Evolutionary conservation across 306 rosid genomes (phyloP), one percentile per base, ranked within the genome.

Genomic region (Gynostemma pentaphyllum): DNA sequence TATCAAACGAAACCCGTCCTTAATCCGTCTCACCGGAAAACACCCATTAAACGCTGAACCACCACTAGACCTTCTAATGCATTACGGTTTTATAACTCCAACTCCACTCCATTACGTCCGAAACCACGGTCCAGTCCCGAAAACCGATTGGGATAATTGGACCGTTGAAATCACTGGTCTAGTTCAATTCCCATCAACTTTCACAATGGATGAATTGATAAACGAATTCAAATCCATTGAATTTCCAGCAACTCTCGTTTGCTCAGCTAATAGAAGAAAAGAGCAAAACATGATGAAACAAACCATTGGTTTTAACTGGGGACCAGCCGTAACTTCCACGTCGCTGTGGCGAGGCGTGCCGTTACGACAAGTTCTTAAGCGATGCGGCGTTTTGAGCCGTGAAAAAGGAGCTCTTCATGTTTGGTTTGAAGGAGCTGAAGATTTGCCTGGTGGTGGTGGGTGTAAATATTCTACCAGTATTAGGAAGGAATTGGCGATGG

Each of bases 241-340:
- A 62, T 62, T 86, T 23, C 86, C 89, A 0, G 95, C 45, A 0
- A 84, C 95, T 0, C 74, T 89, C 0, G 90, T 84, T 3, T 89
- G 97, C 68, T 88, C 92, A 0, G 95, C 87, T 0, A 89, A 89
- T 72, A 71, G 92, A 0, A 75, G 97, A 12, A 86, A 86, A 68
- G 97, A 89, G 62, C 92, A 86, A 60, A 89, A 89, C 77, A 78
- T 89, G 80, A 82, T 82, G 16, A 89, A 86, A 66, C 52, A 86
- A 62, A 86, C 89, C 69, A 78, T 82, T 32, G 97, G 95, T 2
- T 89, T 86, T 69, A 84, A 86, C 55, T 86, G 97, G 97, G 97
- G 95, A 0, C 69, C 97, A 0, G 87, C 84, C 4, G 95, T 72
- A 0, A 5, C 78, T 1, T 89, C 97, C 72, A 89, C 89, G 30